Evolutionary conservation across 2,329 filamentous ascomycete species (phyloP).

Genomic region (Xylariomycetidae sp.): DNA sequence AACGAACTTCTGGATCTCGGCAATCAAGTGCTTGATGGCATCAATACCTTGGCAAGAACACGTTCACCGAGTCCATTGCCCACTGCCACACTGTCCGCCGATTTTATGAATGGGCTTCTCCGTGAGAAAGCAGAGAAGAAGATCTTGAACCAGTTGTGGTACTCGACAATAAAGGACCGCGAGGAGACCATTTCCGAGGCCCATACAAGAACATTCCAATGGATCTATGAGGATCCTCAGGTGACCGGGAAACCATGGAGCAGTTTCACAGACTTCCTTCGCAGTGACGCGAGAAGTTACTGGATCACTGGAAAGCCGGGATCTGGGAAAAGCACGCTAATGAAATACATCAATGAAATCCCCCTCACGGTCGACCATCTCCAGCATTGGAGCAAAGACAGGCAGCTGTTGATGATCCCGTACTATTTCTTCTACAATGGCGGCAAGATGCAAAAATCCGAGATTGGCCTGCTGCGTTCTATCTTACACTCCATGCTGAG

Average conservation of each 20-base stretch:
- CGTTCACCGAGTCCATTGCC: background rate
- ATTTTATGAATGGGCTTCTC: background rate
- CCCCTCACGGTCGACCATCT: conserved; percentile 12
- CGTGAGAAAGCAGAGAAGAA: conserved; percentile 3
- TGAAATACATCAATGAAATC: conserved; percentile 15
- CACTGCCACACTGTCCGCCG: too few relatives aligned
- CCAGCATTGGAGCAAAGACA: conserved; percentile 8
- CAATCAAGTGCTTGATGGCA: conserved; percentile 5
- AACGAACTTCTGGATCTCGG: conserved; percentile 5
- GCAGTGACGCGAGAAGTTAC: conserved; percentile 7
- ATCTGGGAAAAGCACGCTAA: conserved; percentile 19
- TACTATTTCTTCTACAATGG: conserved; percentile 19
- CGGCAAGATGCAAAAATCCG: conserved; percentile 12
- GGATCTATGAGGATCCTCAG: conserved; percentile 14
- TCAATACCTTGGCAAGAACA: conserved; percentile 1
- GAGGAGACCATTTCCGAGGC: conserved; percentile 13
- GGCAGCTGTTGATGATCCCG: conserved; percentile 6
- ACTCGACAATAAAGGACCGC: conserved; percentile 10
- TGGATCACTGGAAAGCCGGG: conserved; percentile 22
- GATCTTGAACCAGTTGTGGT: conserved; percentile 15
- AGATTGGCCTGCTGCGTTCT: conserved; percentile 13
- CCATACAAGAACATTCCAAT: conserved; percentile 12
- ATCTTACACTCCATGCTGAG: conserved; percentile 13
- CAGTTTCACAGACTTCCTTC: conserved; percentile 14
- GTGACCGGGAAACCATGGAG: conserved; percentile 6